A percentile compares a stretch with the other conserved stretches of the same genome.
phyloP scores from a whole-genome alignment of 1,284 basidiomycete species.

The Puccinia novopanici region DNA sequence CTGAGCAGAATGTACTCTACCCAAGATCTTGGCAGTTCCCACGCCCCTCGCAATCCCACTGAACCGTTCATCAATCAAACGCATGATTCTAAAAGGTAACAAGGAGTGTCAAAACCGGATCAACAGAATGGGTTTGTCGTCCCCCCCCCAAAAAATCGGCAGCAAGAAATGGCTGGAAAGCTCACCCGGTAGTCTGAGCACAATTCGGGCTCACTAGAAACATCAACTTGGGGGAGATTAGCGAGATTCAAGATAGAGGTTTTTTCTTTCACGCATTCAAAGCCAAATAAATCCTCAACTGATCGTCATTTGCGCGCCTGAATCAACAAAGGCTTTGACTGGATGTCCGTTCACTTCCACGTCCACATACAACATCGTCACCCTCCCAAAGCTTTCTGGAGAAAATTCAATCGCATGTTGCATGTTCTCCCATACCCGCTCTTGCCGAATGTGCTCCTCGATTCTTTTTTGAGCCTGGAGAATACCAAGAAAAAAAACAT shows the following conservation, averaged over 20 bases:
- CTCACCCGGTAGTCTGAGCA: conserved; percentile 85
- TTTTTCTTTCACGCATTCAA: neutral
- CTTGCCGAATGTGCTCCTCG: conserved; percentile 87
- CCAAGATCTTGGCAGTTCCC: conserved; percentile 90
- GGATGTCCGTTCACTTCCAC: conserved; percentile 88
- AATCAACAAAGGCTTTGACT: conserved; percentile 96
- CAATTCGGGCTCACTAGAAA: conserved; percentile 84
- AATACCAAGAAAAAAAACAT: neutral
- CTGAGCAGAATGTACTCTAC: conserved; percentile 89
- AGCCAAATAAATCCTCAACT: conserved; percentile 65
- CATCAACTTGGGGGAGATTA: conserved; percentile 26
- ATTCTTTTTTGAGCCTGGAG: conserved; percentile 75
- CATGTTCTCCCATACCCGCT: conserved; percentile 87
- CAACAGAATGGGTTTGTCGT: neutral
- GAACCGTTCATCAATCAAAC: conserved; percentile 83
- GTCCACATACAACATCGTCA: conserved; percentile 84
- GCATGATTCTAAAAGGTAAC: conserved; percentile 71
- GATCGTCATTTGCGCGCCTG: conserved; percentile 93
- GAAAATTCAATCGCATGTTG: conserved; percentile 72
- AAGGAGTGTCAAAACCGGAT: neutral
- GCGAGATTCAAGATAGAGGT: neutral
- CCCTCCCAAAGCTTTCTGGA: conserved; percentile 89
- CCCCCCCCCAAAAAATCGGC: neutral
- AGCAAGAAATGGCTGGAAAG: conserved; percentile 47
- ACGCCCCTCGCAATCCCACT: conserved; percentile 91